A percentile compares a stretch with the other conserved stretches of the same genome.
phyloP scores from a whole-genome alignment of 1,284 basidiomycete genomes.

The Phellopilus nigrolimitatus region DNA sequence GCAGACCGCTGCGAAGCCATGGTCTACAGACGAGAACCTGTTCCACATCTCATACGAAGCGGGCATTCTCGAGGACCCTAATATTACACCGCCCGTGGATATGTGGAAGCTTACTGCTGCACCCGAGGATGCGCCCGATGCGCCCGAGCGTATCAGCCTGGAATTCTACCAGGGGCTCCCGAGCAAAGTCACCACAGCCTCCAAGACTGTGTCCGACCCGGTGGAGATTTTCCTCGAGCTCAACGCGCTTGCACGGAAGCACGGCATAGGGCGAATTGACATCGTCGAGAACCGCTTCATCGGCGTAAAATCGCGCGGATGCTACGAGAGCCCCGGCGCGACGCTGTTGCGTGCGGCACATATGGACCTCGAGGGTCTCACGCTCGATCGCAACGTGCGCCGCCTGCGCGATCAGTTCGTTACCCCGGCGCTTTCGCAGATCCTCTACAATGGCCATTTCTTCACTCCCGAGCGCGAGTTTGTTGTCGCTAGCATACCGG shows the following conservation, averaged over 20 bases:
- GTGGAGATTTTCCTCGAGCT: constrained; percentile 94
- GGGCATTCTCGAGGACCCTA: constrained; percentile 96
- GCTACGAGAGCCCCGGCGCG: constrained; percentile 96
- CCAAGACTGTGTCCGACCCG: constrained; percentile 75
- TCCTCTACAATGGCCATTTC: constrained; percentile 96
- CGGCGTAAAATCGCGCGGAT: constrained; percentile 97
- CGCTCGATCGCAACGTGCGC: constrained; percentile 95
- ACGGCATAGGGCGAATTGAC: constrained; percentile 95
- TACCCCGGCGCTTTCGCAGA: constrained; percentile 84
- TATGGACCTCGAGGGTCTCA: constrained; percentile 95
- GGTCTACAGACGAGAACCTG: constrained; percentile 98
- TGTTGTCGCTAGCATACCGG: constrained; percentile 82
- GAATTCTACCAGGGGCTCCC: constrained; percentile 88
- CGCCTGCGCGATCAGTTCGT: constrained; percentile 93
- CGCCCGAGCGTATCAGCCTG: constrained; percentile 79
- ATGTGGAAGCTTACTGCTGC: constrained; percentile 99
- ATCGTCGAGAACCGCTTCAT: constrained; percentile 99
- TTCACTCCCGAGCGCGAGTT: constrained; percentile 99
- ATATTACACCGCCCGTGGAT: constrained; percentile 92
- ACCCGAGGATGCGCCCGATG: constrained; percentile 78
- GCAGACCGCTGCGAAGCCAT: constrained; percentile 96
- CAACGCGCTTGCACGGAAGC: constrained; percentile 90
- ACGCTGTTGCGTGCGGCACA: constrained; percentile 95
- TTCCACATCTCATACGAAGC: constrained; percentile 99
- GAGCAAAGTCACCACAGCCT: constrained; percentile 63